Base-by-base conservation (phyloP, 2,329 filamentous ascomycete species). In the Hypoxylon sp. region DNA sequence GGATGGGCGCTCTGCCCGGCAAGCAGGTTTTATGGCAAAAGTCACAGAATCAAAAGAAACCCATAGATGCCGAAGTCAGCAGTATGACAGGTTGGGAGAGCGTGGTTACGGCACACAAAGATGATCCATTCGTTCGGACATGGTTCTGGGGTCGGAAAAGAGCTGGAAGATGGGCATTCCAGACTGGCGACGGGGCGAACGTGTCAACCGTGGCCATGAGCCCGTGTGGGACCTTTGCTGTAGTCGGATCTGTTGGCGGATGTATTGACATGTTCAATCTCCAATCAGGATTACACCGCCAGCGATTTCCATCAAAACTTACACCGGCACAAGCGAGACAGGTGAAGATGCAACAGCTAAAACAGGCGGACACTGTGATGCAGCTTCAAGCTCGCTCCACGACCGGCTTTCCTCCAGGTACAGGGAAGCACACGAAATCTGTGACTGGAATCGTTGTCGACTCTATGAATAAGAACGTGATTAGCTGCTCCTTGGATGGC, bases 121-220 rank as follows among this genome's bases (percentile, higher is more conserved):
- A 91, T 57, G 95, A 98, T 76, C 87, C 90, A 49, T 92, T 89
- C 77, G 96, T 94, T 17, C 89, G 96, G 59, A 98, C 96, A 1
- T 99, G 96, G 96, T 98, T 98, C 81, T 98, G 96, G 95, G 96
- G 95, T 5, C 91, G 94, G 63, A 98, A 97, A 81, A 90, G 92
- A 75, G 95, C 96, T 54, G 96, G 96, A 10, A 88, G 96, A 70
- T 99, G 96, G 96, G 91, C 92, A 0, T 93, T 99, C 73, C 90
- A 92, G 72, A 98, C 95, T 0, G 88, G 91, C 44, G 96, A 99
- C 80, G 88, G 89, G 17, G 88, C 89, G n/a, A 88, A 94, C 75
- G 95, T 97, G 66, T 89, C 92, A 71, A 95, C 92, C 59, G 94
- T 99, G 20, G 89, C 94, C 10, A 91, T 99, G 67, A 97, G 93